Conservation (phyloP, 1,284 basidiomycete genomes). For the Amylostereum areolatum region DNA sequence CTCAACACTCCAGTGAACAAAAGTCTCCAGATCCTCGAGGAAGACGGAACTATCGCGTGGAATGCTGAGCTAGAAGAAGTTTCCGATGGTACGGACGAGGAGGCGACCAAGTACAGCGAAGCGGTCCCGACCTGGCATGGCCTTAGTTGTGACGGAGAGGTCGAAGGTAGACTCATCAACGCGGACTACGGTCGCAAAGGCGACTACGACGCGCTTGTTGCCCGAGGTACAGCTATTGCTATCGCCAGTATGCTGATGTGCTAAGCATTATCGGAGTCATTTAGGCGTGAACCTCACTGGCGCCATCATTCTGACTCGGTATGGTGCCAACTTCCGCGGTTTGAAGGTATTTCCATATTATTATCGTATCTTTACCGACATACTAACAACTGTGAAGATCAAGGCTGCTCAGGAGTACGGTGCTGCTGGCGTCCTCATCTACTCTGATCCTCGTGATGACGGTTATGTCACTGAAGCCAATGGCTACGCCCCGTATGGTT, state of each 20-base stretch:
- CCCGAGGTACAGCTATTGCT: conserved; percentile 22
- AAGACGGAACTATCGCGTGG: conserved; percentile 56
- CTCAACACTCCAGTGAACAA: conserved; percentile 71
- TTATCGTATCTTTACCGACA: neutral
- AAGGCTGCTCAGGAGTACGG: conserved; percentile 82
- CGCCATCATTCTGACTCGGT: conserved; percentile 81
- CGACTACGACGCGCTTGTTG: conserved; percentile 30
- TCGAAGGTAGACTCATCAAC: conserved; percentile 69
- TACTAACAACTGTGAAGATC: conserved; percentile 37
- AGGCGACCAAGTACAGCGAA: conserved; percentile 55
- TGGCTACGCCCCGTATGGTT: conserved; percentile 53
- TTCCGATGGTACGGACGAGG: conserved; percentile 55
- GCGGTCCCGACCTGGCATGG: conserved; percentile 67
- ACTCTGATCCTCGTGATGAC: conserved; percentile 87
- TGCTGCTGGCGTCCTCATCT: conserved; percentile 73
- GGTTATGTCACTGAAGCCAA: conserved; percentile 77
- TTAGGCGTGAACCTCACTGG: conserved; percentile 71
- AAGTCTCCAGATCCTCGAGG: conserved; percentile 53
- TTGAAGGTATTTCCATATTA: conserved; percentile 50
- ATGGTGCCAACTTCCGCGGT: conserved; percentile 80
- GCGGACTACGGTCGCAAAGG: conserved; percentile 78
- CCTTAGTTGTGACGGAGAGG: conserved; percentile 59
- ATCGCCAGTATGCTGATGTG: neutral
- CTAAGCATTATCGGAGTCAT: too few relatives aligned
- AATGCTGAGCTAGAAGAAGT: conserved; percentile 66